Base-by-base conservation (phyloP, 805 yeast species). In the Maudiozyma bulderi region DNA sequence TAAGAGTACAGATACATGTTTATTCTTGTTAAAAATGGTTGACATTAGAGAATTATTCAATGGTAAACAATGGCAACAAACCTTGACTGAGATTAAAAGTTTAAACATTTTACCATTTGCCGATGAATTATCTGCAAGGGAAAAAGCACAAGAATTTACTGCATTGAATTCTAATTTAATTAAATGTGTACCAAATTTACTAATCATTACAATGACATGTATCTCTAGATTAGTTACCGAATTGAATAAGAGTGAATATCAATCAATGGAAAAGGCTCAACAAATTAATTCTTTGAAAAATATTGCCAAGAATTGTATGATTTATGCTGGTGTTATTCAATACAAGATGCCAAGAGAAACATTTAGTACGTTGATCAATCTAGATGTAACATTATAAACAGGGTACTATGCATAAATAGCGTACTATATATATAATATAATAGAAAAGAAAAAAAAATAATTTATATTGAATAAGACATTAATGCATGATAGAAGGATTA, bases 241-340 rank as follows among this genome's bases (percentile, higher is more conserved):
- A 42, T 69, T 73, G 40, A 57, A 56, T 29, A 57, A 62, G 11
- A 68, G 73, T 49, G 61, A 59, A 32, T 78, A 69, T 55, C 71
- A 71, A 37, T 70, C 75, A 8, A 59, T 71, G 2, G 71, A 76
- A 10, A 77, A 76, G 50, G 75, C 73, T 40, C 78, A 76, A 49
- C 84, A 82, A 61, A 66, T 76, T 20, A 71, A 65, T 3, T 76
- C 78, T 40, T 69, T 87, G 59, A 73, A 73, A 46, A 75, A 75
- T 52, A 73, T 84, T 54, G 88, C 95, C 2, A 84, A 81, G 64
- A 88, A 88, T 66, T 85, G 95, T 66, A 88, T 90, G 89, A 80
- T 90, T 3, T 91, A 84, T 65, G 95, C 97, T 6, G 98, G 97
- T 52, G 84, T 91, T 82, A 83, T 90, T 37, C 95, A 87, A 68